Conservation (phyloP, 371 early-diverging fungal species). For the Saksenaea vasiformis region DNA sequence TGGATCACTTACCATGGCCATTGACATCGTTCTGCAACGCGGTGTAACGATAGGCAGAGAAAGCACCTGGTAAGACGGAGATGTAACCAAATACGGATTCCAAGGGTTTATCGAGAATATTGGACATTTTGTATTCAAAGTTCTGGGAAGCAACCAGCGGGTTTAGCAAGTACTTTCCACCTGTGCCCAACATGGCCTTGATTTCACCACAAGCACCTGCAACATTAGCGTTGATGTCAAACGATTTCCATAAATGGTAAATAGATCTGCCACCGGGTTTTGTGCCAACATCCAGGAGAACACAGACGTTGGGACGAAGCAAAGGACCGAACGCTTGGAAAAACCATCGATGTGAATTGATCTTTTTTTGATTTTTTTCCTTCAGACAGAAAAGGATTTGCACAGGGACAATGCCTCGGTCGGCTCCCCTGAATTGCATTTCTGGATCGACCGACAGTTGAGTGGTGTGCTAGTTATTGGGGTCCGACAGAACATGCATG, state of each 20-base stretch:
- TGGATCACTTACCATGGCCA: constrained; percentile 41
- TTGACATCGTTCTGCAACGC: constrained; percentile 56
- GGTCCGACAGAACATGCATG: neutral
- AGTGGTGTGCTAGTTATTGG: constrained; percentile 65
- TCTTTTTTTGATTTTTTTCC: constrained; percentile 86
- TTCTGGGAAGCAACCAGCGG: constrained; percentile 91
- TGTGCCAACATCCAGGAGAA: constrained; percentile 93
- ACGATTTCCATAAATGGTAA: constrained; percentile 76
- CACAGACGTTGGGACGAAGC: constrained; percentile 83
- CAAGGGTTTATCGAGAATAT: constrained; percentile 83
- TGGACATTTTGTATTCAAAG: constrained; percentile 92
- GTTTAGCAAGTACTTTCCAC: constrained; percentile 65
- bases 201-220: constrained; percentile 88
- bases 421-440: constrained; percentile 69
- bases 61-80: constrained; percentile 78
- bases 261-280: constrained; percentile 19
- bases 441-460: constrained; percentile 75
- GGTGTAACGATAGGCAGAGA: constrained; percentile 69
- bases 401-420: constrained; percentile 77
- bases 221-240: constrained; percentile 65
- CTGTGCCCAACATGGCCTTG: constrained; percentile 73
- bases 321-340: constrained; percentile 90
- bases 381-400: constrained; percentile 92
- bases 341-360: constrained; percentile 97
- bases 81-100: constrained; percentile 88